Evolutionary conservation across 2,329 filamentous ascomycete species (phyloP).

Genomic region (Dactylellina leptospora): DNA sequence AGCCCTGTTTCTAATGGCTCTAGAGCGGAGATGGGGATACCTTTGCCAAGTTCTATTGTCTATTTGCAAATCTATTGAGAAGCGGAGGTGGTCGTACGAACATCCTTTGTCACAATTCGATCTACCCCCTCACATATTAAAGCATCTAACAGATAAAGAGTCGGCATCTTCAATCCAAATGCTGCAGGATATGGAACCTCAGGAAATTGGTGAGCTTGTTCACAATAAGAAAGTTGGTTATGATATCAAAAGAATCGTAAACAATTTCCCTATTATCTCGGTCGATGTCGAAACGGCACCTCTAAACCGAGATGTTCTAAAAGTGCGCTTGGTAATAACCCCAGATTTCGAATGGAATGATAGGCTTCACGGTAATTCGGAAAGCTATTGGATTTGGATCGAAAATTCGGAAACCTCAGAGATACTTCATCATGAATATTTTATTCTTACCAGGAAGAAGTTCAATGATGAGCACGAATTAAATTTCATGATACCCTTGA

Average conservation of each 20-base stretch:
- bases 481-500: slow-evolving; percentile 94
- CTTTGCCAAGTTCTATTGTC: slow-evolving; percentile 91
- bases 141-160: slow-evolving; percentile 83
- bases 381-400: slow-evolving; percentile 99
- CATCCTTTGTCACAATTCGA: slow-evolving; percentile 97
- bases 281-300: slow-evolving; percentile 95
- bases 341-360: slow-evolving; percentile 97
- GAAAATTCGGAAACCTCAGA: slow-evolving; percentile 97
- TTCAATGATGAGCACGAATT: slow-evolving; percentile 96
- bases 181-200: slow-evolving; percentile 89
- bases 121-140: slow-evolving; percentile 80
- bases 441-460: slow-evolving; percentile 89
- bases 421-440: slow-evolving; percentile 97
- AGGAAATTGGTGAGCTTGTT: slow-evolving; percentile 88
- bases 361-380: slow-evolving; percentile 87
- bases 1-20: slow-evolving; percentile 94
- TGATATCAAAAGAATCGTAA: slow-evolving; percentile 80
- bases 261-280: slow-evolving; percentile 89
- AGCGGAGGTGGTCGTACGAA: slow-evolving; percentile 91
- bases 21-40: slow-evolving; percentile 94
- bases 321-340: slow-evolving; percentile 85
- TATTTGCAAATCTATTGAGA: slow-evolving; percentile 96
- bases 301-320: slow-evolving; percentile 89
- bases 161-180: slow-evolving; percentile 77
- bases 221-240: slow-evolving; percentile 89